Conservation (phyloP, 768 basidiomycete species). For the Galerina sulciceps region DNA sequence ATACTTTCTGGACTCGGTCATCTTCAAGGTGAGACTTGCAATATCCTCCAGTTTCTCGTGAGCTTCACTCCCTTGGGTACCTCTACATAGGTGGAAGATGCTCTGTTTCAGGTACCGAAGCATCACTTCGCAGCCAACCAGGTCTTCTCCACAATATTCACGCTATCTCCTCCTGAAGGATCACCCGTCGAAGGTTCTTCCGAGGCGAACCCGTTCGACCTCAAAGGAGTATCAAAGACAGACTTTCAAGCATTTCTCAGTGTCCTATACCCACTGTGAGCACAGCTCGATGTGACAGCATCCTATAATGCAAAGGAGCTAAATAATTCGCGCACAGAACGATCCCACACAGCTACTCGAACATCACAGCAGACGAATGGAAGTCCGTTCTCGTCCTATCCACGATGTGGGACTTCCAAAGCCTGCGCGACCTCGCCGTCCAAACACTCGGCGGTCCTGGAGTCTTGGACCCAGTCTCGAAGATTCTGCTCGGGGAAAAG, state of each 20-base stretch:
- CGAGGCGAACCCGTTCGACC: constrained; percentile 19
- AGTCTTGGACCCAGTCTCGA: constrained; percentile 24
- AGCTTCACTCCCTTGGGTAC: neutral
- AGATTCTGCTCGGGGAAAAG: constrained; percentile 31
- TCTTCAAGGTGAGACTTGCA: too few species aligned
- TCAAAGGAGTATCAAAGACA: constrained; percentile 13
- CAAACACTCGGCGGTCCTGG: constrained; percentile 15
- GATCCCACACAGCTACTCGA: neutral
- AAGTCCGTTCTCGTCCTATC: constrained; percentile 13
- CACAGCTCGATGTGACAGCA: neutral
- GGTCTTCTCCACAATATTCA: constrained; percentile 6
- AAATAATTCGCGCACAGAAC: neutral
- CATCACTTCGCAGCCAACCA: constrained; percentile 7
- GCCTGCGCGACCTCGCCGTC: constrained; percentile 25
- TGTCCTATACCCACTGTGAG: constrained; percentile 21
- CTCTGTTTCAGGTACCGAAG: constrained; percentile 14
- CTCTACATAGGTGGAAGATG: constrained; percentile 11
- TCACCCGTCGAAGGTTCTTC: constrained; percentile 6
- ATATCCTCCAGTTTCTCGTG: neutral
- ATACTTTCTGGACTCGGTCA: constrained; percentile 1
- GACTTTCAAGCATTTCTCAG: constrained; percentile 20
- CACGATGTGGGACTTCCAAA: constrained; percentile 15
- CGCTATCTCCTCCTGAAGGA: constrained; percentile 4
- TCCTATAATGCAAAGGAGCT: neutral
- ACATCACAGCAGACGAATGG: constrained; percentile 15